Percentiles rank a stretch among this genome's conserved stretches.
Conservation (phyloP, 108 stramenopile genomes). For the Cylindrotheca fusiformis region DNA sequence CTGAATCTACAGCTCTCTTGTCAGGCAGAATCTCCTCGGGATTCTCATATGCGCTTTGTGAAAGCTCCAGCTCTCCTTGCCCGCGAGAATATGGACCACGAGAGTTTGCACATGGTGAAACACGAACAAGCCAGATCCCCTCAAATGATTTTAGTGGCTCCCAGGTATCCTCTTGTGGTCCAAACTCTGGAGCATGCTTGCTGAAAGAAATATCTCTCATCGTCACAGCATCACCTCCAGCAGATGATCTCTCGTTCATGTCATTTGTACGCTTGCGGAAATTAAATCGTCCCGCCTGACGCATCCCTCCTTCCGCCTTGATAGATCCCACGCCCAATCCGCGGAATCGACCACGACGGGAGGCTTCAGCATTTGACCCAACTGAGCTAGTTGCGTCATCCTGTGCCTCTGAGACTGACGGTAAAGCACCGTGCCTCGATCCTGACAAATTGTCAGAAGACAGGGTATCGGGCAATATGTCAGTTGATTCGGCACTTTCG, state of each 20-base stretch:
- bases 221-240: slow-evolving; percentile 12
- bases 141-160: slow-evolving; percentile 19
- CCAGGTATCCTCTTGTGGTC: background rate
- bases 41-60: too few species aligned
- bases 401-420: background rate
- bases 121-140: slow-evolving; percentile 30
- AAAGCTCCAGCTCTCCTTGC: too few species aligned
- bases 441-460: background rate
- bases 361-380: background rate
- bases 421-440: background rate
- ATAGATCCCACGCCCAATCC: slow-evolving; percentile 4
- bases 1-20: background rate
- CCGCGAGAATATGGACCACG: background rate
- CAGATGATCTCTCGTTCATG: background rate
- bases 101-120: slow-evolving; percentile 3
- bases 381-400: background rate
- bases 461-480: background rate
- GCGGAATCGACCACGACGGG: slow-evolving; percentile 1
- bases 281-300: slow-evolving; percentile 16
- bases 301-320: background rate
- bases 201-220: slow-evolving; percentile 12
- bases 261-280: slow-evolving; percentile 21
- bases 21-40: background rate
- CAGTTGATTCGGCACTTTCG: background rate
- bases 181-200: background rate